Conservation (phyloP, 2,329 filamentous ascomycete genomes). For the Mycosphaerella sp. region DNA sequence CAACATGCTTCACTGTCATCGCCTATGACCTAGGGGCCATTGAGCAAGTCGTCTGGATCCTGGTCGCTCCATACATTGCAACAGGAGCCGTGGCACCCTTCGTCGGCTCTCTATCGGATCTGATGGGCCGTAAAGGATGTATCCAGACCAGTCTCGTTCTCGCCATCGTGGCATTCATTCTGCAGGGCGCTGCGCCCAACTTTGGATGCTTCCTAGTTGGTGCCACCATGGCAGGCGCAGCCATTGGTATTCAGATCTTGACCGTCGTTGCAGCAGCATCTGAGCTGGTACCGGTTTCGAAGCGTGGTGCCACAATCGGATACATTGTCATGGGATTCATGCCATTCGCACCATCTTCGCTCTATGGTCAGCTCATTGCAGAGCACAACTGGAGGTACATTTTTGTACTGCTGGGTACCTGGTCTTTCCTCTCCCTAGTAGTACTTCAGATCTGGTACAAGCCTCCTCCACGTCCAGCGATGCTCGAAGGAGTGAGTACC, state of each 20-base stretch:
- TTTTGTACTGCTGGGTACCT: conserved; percentile 47
- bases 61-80: conserved; percentile 17
- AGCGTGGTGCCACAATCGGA: conserved; percentile 57
- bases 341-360: conserved; percentile 54
- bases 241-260: conserved; percentile 11
- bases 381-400: conserved; percentile 48
- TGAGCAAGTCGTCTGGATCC: conserved; percentile 17
- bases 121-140: conserved; percentile 13
- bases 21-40: conserved; percentile 13
- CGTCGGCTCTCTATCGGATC: conserved; percentile 12
- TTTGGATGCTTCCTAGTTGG: conserved; percentile 14
- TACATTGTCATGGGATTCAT: conserved; percentile 54
- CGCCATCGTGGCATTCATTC: conserved; percentile 11
- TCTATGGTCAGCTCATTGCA: conserved; percentile 54
- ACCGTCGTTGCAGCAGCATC: conserved; percentile 53
- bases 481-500: conserved; percentile 33
- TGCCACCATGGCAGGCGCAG: conserved; percentile 7
- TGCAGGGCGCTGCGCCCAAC: conserved; percentile 15
- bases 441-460: conserved; percentile 48
- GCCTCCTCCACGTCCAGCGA: conserved; percentile 44
- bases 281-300: conserved; percentile 58
- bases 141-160: conserved; percentile 13
- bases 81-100: conserved; percentile 17
- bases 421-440: conserved; percentile 46
- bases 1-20: conserved; percentile 18